Evolutionary conservation across 805 yeast species (phyloP), one percentile per base, ranked within the genome.

Genomic region (Ogataea angusta): DNA sequence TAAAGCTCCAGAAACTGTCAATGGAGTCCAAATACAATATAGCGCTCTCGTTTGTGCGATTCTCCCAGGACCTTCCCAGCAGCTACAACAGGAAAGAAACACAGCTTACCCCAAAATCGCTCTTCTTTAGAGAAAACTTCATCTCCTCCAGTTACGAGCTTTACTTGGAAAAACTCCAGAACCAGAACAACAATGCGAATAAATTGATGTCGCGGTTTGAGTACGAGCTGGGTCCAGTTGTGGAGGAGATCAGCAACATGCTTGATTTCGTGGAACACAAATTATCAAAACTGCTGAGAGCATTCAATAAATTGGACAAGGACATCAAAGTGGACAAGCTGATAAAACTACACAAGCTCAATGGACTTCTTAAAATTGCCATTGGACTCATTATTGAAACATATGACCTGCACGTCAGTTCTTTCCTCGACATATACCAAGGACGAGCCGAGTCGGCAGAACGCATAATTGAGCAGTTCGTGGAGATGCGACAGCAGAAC

Each of bases 91-190:
- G 3, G 8, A 10, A 18, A 9, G 43, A 37, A 5, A 8, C 35
- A 8, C 41, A 40, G 23, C 32, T 51, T 18, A 57, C 63, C 0
- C 63, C 63, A 12, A 50, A 26, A 10, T 43, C 60, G 2, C 37
- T 42, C 4, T 38, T 44, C 18, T 57, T 56, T 41, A 37, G 40
- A 6, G 55, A 56, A 23, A 49, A 53, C 4, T 57, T 53, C 36
- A 51, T 59, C 24, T 38, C 40, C 5, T 52, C 60, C 12, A 42
- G 47, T n/a, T 56, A 59, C 22, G 52, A 56, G 22, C 29, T 59
- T 18, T 56, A 44, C 23, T 16, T 28, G 13, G 57, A 56, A n/a
- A 52, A 54, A 25, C 37, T 40, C 7, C 41, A 42, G 7, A 17
- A 27, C 5, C 52, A 56, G 42, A 50, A 51, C 19, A 40, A 45